These are phyloP conservation scores for Cenococcum geophilum DNA, from an alignment of 495 filamentous ascomycete species.

Conservation along the genomic window DNA sequence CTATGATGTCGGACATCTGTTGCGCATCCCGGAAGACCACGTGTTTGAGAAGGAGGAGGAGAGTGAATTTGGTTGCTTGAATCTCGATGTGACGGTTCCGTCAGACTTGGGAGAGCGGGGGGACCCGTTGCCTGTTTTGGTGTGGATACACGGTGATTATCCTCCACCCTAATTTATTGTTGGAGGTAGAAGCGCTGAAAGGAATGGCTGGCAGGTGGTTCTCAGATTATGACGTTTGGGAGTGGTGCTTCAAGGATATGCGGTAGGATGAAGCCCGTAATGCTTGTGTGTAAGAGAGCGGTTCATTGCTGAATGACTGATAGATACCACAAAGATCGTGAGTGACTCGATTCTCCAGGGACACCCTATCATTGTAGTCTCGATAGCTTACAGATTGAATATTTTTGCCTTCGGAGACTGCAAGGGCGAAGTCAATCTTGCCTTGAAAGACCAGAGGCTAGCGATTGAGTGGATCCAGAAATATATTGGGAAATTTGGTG, in stretches of 20 bases:
- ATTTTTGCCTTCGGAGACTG: constrained; percentile 1
- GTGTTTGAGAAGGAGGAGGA: background rate
- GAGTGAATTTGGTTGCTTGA: background rate
- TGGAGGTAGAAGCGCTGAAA: background rate
- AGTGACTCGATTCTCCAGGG: background rate
- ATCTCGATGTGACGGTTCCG: background rate
- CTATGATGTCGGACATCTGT: background rate
- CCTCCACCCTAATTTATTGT: no score
- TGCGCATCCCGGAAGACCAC: background rate
- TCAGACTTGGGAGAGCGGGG: background rate
- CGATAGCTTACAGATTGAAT: background rate
- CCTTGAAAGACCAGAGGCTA: constrained; percentile 1
- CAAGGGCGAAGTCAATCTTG: background rate
- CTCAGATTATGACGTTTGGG: constrained; percentile 3
- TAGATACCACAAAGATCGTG: background rate
- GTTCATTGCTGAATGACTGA: no score
- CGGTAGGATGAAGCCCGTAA: background rate
- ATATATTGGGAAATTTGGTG: constrained; percentile 1
- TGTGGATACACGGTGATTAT: constrained; percentile 1
- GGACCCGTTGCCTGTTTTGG: background rate
- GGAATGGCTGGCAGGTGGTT: background rate
- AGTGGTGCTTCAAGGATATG: background rate
- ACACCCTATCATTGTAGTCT: background rate
- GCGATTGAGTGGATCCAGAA: background rate
- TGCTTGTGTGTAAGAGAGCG: no score